Evolutionary conservation across 129 eudicot species (phyloP), one percentile per base, ranked within the genome.

Genomic region (carrot (Daucus carota)): DNA sequence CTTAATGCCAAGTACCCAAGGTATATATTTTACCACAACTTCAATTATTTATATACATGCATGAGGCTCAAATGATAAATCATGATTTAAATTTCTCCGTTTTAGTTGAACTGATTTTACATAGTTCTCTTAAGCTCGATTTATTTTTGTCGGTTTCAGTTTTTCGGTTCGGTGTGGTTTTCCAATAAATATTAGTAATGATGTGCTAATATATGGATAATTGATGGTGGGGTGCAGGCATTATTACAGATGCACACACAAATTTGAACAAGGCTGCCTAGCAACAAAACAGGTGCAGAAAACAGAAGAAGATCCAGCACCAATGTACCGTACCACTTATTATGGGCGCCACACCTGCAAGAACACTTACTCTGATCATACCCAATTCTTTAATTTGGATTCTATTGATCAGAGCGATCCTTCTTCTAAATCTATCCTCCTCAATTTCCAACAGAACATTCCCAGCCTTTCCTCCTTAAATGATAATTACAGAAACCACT

Each of bases 241-340:
- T 77, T 90, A 90, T 83, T 90, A 43, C 50, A 84, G 91, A 71
- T 91, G 97, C 81, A 88, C 88, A 24, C 88, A 88, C 86, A 88
- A 85, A 81, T 67, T n/a, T 73, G 92, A 88, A 16, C 90, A 83
- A 88, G 87, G 83, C 5, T 88, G 90, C 68, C 75, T 54, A 71
- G 92, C 92, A 45, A 85, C 83, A 29, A 88, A 88, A 81, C 88
- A 88, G 57, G 88, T 88, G 31, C 89, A 88, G 82, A 84, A 24
- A 78, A 79, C 75, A 3, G 77, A 81, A 44, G 88, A 83, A 8
- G 79, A 83, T 31, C 84, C 83, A 50, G 9, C 10, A 3, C 77
- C 81, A 32, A 79, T 74, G 83, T 88, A 79, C 77, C 76, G 31
- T 40, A 81, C 73, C 59, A 88, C 83, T 36, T 88, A 85, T 80